These are phyloP conservation scores for Borealophlyctis nickersoniae DNA, from an alignment of 192 early-diverging fungal species.

Conservation along the genomic window DNA sequence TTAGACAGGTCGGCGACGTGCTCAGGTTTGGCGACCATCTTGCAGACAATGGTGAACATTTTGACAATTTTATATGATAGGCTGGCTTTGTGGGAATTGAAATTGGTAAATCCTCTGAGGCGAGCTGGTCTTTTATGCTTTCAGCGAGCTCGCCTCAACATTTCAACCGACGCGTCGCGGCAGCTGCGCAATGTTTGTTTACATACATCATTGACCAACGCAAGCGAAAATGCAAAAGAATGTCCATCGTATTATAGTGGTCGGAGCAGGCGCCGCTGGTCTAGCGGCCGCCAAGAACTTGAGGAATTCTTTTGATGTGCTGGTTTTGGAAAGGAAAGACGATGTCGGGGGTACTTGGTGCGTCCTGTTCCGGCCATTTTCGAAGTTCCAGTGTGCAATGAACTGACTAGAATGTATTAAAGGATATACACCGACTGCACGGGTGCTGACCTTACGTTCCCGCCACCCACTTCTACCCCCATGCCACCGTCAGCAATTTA, in stretches of 20 bases:
- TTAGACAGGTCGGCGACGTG: not conserved
- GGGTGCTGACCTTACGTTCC: not conserved
- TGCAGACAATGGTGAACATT: constrained; percentile 2
- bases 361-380: not conserved
- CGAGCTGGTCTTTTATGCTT: too few species aligned
- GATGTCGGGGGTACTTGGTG: constrained; percentile 21
- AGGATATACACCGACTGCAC: not conserved
- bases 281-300: constrained; percentile 1
- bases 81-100: too few species aligned
- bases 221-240: too few species aligned
- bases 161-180: too few species aligned
- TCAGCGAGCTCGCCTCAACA: too few species aligned
- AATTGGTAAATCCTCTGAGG: too few species aligned
- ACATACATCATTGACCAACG: too few species aligned
- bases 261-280: constrained; percentile 17
- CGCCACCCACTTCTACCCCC: not conserved
- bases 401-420: not conserved
- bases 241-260: too few species aligned
- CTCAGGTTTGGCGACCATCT: not conserved
- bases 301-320: not conserved
- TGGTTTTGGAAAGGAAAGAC: constrained; percentile 1
- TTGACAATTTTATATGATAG: too few species aligned
- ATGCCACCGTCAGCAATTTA: constrained; percentile 20
- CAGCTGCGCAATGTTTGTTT: too few species aligned
- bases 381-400: not conserved